phyloP scores from a whole-genome alignment of 2,329 filamentous ascomycete species.

The Mycosphaerella sp. region DNA sequence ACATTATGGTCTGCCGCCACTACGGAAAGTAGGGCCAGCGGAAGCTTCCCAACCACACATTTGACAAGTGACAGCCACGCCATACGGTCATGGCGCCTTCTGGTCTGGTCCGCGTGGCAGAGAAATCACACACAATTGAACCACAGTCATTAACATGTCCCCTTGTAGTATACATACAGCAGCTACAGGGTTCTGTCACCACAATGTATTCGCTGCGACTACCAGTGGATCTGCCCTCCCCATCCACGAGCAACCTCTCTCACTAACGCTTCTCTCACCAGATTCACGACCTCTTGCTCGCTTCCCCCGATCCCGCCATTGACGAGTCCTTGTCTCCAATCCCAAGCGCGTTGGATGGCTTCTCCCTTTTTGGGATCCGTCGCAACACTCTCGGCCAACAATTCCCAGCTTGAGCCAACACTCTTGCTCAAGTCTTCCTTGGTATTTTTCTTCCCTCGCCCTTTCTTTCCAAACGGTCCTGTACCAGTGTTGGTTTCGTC shows the following conservation, averaged over 20 bases:
- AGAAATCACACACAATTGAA: too few relatives aligned
- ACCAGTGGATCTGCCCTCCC: slow-evolving; percentile 21
- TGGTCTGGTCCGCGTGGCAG: too few relatives aligned
- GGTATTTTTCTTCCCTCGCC: slow-evolving; percentile 13
- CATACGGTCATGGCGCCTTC: too few relatives aligned
- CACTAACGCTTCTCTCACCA: slow-evolving; percentile 20
- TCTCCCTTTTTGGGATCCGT: slow-evolving; percentile 14
- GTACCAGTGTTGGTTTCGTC: slow-evolving; percentile 17
- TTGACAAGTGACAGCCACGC: too few relatives aligned
- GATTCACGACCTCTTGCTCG: slow-evolving; percentile 13
- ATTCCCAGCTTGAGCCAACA: slow-evolving; percentile 26
- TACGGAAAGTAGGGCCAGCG: too few relatives aligned
- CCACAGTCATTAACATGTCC: too few relatives aligned
- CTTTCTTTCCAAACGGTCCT: slow-evolving; percentile 5
- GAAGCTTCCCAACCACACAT: too few relatives aligned
- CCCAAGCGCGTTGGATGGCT: slow-evolving; percentile 19
- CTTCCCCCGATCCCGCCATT: slow-evolving; percentile 16
- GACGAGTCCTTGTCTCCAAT: slow-evolving; percentile 22
- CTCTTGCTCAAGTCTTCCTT: slow-evolving; percentile 25
- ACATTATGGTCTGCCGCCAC: too few relatives aligned
- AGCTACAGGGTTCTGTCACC: too few relatives aligned
- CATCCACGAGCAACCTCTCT: slow-evolving; percentile 22
- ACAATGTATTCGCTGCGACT: neutral
- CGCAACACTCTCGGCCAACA: slow-evolving; percentile 23
- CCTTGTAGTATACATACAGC: too few relatives aligned